Percentiles rank a stretch among this genome's conserved stretches.
Evolutionary conservation across 352 stramenopile species (phyloP).

Genomic region (Globisporangium polare): DNA sequence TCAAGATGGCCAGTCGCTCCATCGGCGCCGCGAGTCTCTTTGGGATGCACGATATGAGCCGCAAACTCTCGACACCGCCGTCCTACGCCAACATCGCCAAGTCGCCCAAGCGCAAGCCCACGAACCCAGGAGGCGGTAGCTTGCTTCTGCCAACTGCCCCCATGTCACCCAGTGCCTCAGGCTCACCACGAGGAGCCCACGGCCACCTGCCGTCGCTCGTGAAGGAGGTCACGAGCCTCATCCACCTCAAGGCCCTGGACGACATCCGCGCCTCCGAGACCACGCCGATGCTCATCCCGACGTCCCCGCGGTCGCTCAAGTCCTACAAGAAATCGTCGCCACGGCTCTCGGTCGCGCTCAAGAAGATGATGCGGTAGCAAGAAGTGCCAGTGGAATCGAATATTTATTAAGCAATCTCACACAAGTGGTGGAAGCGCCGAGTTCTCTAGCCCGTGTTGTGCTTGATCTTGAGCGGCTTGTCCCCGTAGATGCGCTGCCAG

Average conservation of each 20-base stretch:
- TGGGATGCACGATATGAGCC: conserved; percentile 26
- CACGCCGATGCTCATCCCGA: conserved; percentile 21
- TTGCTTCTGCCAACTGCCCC: conserved; percentile 12
- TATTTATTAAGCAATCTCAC: conserved; percentile 1
- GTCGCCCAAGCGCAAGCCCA: conserved; percentile 26
- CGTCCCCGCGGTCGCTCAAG: conserved; percentile 39
- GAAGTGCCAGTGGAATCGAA: not conserved
- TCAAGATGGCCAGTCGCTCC: conserved; percentile 23
- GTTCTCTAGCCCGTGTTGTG: conserved; percentile 19
- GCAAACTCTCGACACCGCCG: conserved; percentile 33
- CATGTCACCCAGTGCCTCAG: not conserved
- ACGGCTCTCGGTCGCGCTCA: conserved; percentile 34
- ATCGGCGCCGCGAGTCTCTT: conserved; percentile 45
- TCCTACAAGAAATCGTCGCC: conserved; percentile 39
- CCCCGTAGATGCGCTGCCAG: conserved; percentile 33
- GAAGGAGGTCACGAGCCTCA: conserved; percentile 14
- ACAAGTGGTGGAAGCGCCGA: not conserved
- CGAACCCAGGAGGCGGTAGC: conserved; percentile 1
- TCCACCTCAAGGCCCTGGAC: conserved; percentile 17
- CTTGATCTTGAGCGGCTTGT: conserved; percentile 37
- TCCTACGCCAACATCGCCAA: conserved; percentile 26
- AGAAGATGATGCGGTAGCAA: conserved; percentile 41
- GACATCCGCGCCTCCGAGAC: conserved; percentile 27
- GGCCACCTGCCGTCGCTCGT: conserved; percentile 8
- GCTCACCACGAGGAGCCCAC: not conserved